Evolutionary conservation across 352 stramenopile species (phyloP), one percentile per base, ranked within the genome.

Genomic region (Globisporangium viniferum): DNA sequence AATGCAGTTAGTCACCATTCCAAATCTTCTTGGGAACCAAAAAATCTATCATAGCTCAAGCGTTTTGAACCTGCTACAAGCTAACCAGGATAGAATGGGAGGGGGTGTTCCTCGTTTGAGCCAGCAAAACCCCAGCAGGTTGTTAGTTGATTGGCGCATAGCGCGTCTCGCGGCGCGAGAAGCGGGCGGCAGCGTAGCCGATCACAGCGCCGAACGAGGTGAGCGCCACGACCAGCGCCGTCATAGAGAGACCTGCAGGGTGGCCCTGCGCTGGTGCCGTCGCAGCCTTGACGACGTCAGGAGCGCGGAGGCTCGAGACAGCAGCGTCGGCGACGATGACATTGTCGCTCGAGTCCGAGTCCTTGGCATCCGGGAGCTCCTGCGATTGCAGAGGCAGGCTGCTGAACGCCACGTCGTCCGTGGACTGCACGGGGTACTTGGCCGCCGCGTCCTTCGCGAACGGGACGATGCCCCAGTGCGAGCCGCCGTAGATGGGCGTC

Each of bases 401-500:
- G 71, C 80, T 89, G 60, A 83, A 80, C 24, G 78, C 73, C 9
- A 91, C 76, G 51, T 88, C 74, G 27, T 83, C 88, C 58, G 96
- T 90, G 67, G 92, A 63, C 27, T 91, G 95, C 76, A 99, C 91
- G 2, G 93, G 92, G 55, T 89, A 78, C 29, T 84, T 81, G 8
- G 67, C 64, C 46, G 98, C 95, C 29, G 90, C 79, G 24, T 73
- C 71, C 55, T 83, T 74, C 44, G 75, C 63, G 58, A 95, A 83
- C 29, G 82, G 80, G 6, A 80, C 71, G 48, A 91, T 86, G 46
- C 81, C 80, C 62, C 73, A 89, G 62, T 84, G 76, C 29, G 80
- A 89, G 36, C 80, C 80, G 12, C 82, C 82, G 53, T 90, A 89
- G 27, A 87, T 75, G n/a, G 82, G 80, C 24, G 63, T 79, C 75